Conservation (phyloP, 2,329 filamentous ascomycete species). For the Ophiognomonia clavigignenti-juglandacearum region DNA sequence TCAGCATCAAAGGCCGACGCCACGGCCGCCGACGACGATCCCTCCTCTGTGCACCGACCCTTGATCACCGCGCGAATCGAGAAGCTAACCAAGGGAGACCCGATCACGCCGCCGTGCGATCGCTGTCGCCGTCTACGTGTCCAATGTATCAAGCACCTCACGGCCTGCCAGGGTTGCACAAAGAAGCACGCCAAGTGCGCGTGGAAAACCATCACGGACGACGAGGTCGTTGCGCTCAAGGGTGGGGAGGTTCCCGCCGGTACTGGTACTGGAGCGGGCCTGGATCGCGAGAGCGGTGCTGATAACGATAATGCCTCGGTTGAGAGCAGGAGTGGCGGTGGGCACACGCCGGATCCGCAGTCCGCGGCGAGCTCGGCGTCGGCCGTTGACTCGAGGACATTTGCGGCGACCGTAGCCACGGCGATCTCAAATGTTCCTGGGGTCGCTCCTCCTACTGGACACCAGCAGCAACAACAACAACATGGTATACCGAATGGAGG, state of each 20-base stretch:
- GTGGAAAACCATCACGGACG: constrained; percentile 76
- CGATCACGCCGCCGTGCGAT: constrained; percentile 78
- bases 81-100: constrained; percentile 65
- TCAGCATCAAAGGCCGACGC: constrained; percentile 16
- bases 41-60: constrained; percentile 32
- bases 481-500: neutral
- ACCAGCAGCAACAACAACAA: neutral
- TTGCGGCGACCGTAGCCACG: neutral
- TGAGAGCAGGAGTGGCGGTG: constrained; percentile 15
- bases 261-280: too few relatives aligned
- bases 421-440: too few relatives aligned
- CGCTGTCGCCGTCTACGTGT: constrained; percentile 75
- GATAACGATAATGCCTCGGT: constrained; percentile 25
- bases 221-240: constrained; percentile 46
- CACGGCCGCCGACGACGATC: constrained; percentile 15
- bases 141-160: constrained; percentile 80
- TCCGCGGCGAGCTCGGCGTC: neutral
- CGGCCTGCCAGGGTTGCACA: constrained; percentile 80
- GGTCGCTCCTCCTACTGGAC: too few relatives aligned
- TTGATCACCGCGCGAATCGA: constrained; percentile 75
- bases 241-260: too few relatives aligned
- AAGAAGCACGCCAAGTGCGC: constrained; percentile 87
- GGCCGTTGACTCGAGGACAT: constrained; percentile 4
- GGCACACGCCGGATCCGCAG: constrained; percentile 14
- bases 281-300: constrained; percentile 24